Conservation (phyloP, 306 rosid genomes). For the Medicago arabica region DNA sequence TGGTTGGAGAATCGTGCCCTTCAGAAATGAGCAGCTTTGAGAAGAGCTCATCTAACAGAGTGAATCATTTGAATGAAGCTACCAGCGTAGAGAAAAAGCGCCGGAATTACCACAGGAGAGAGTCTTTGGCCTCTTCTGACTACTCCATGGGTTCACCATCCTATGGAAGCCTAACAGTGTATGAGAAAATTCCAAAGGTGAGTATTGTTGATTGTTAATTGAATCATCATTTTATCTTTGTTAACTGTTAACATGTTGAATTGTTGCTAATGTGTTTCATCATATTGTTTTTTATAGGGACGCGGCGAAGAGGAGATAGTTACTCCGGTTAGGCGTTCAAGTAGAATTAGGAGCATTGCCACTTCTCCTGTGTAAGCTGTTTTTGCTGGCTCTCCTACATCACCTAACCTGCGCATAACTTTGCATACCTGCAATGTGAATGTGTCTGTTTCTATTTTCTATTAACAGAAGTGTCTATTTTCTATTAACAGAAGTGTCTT, state of each 20-base stretch:
- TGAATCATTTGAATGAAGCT: conserved; percentile 45
- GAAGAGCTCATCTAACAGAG: conserved; percentile 44
- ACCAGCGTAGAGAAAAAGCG: conserved; percentile 61
- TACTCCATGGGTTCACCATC: conserved; percentile 63
- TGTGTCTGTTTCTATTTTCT: conserved; percentile 21
- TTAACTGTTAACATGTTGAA: conserved; percentile 1
- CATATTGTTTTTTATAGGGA: conserved; percentile 49
- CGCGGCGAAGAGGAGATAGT: conserved; percentile 57
- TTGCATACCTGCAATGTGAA: not conserved
- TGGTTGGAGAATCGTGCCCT: conserved; percentile 57
- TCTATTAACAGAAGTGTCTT: conserved; percentile 41
- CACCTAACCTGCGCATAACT: conserved; percentile 12
- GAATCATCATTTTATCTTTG: not conserved
- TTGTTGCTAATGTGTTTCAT: conserved; percentile 6
- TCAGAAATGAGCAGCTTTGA: conserved; percentile 77
- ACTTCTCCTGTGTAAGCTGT: conserved; percentile 55
- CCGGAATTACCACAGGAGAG: conserved; percentile 61
- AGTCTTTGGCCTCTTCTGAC: conserved; percentile 73
- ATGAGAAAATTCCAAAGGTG: conserved; percentile 71
- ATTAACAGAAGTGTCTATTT: conserved; percentile 39
- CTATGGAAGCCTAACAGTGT: conserved; percentile 86
- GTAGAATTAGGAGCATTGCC: conserved; percentile 63
- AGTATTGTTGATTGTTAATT: conserved; percentile 25
- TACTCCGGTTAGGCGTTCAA: conserved; percentile 91
- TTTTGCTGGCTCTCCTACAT: conserved; percentile 24